Percentiles rank a stretch among this genome's conserved stretches.
phyloP scores from a whole-genome alignment of 768 basidiomycete species.

The Tephrocybe sp. region DNA sequence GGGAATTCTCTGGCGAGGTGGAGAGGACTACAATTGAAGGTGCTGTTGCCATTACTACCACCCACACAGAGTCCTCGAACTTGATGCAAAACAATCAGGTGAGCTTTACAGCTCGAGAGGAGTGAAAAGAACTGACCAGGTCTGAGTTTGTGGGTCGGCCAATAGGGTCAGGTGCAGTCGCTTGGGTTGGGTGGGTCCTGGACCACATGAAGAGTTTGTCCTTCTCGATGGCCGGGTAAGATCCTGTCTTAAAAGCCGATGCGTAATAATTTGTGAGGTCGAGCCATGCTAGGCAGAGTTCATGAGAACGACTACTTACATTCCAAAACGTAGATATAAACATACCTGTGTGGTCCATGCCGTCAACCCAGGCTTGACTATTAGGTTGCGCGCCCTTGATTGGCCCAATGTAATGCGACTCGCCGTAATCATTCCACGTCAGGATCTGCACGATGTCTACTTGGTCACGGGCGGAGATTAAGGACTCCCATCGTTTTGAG shows the following conservation, averaged over 20 bases:
- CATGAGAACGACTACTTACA: constrained; percentile 2
- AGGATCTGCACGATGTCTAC: constrained; percentile 62
- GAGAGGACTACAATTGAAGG: constrained; percentile 57
- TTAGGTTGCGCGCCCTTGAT: constrained; percentile 71
- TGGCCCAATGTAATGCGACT: constrained; percentile 81
- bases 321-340: constrained; percentile 8
- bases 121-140: constrained; percentile 42
- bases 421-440: constrained; percentile 77
- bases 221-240: constrained; percentile 53
- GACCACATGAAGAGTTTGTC: constrained; percentile 72
- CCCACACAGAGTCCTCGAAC: constrained; percentile 70
- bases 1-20: constrained; percentile 40
- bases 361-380: constrained; percentile 72
- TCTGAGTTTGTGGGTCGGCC: constrained; percentile 57
- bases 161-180: constrained; percentile 54
- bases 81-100: constrained; percentile 20
- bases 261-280: constrained; percentile 66
- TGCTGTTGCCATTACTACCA: constrained; percentile 58
- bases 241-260: constrained; percentile 70
- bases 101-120: constrained; percentile 6
- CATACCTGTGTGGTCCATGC: constrained; percentile 54
- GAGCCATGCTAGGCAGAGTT: constrained; percentile 52
- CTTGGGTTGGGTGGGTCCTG: constrained; percentile 60
- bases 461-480: constrained; percentile 55
- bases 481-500: constrained; percentile 64